Evolutionary conservation across 1,284 basidiomycete species (phyloP).

Genomic region (Rhodotorula mucilaginosa): DNA sequence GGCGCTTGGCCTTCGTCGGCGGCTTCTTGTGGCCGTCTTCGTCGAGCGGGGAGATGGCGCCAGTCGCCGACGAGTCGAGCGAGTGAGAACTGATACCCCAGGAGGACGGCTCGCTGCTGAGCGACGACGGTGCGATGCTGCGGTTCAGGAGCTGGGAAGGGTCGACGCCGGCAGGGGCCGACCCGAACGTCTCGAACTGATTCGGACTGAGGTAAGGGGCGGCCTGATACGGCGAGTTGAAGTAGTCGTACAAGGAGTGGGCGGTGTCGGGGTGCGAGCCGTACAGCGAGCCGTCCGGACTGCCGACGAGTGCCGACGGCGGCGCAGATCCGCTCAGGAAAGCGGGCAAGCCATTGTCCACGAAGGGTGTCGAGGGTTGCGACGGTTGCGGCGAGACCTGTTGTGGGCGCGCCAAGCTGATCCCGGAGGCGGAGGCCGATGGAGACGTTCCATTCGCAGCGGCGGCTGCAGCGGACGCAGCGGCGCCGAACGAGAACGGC

Average conservation of each 20-base stretch:
- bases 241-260: conserved; percentile 37
- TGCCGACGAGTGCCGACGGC: conserved; percentile 13
- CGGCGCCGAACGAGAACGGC: conserved; percentile 26
- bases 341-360: conserved; percentile 1
- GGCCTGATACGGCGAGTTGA: conserved; percentile 17
- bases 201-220: conserved; percentile 20
- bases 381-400: conserved; percentile 14
- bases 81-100: conserved; percentile 21
- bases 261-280: conserved; percentile 24
- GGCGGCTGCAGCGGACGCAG: neutral
- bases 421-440: conserved; percentile 25
- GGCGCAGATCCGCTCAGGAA: conserved; percentile 28
- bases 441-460: neutral
- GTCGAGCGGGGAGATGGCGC: neutral
- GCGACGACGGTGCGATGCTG: conserved; percentile 14
- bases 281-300: conserved; percentile 10
- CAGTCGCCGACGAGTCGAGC: conserved; percentile 14
- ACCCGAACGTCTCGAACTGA: conserved; percentile 18
- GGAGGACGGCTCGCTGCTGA: conserved; percentile 20
- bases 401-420: conserved; percentile 31
- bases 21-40: neutral
- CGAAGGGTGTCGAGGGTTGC: conserved; percentile 21
- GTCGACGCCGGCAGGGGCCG: conserved; percentile 34
- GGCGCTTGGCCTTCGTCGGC: conserved; percentile 8
- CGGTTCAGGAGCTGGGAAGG: conserved; percentile 28